Percentiles rank a stretch among this genome's conserved stretches.
These are phyloP conservation scores for Bolboschoenoplectus hybrid DNA, from an alignment of 202 grass and related monocot species.

Conservation along the genomic window DNA sequence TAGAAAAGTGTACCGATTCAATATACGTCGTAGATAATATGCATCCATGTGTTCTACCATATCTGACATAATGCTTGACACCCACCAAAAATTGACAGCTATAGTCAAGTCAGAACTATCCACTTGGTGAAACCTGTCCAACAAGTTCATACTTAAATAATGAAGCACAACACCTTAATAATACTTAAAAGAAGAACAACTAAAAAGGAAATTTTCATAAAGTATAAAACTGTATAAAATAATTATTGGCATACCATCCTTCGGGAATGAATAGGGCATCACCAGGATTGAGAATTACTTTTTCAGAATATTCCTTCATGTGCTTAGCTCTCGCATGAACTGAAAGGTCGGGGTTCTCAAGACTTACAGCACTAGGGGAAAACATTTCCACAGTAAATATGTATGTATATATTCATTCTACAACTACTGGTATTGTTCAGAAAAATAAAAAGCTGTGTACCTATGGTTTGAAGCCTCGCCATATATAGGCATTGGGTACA, in stretches of 20 bases:
- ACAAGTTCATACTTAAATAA: constrained; percentile 41
- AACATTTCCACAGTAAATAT: constrained; percentile 21
- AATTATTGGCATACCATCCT: constrained; percentile 76
- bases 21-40: constrained; percentile 78
- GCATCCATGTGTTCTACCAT: constrained; percentile 96
- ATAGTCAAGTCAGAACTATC: constrained; percentile 94
- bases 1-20: constrained; percentile 75
- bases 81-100: constrained; percentile 96
- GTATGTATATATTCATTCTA: constrained; percentile 30
- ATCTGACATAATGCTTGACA: constrained; percentile 75
- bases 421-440: background rate
- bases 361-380: constrained; percentile 62
- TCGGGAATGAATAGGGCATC: constrained; percentile 97
- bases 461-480: constrained; percentile 97
- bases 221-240: constrained; percentile 15
- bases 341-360: constrained; percentile 76
- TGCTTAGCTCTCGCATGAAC: constrained; percentile 67
- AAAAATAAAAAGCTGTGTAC: constrained; percentile 49
- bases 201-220: background rate
- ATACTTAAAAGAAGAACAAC: background rate
- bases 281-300: constrained; percentile 60
- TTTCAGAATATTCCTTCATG: constrained; percentile 74
- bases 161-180: background rate
- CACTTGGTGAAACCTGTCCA: constrained; percentile 95
- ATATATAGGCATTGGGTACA: constrained; percentile 97